Evolutionary conservation across 176 grass and related monocot species (phyloP).

Genomic region (Saccharum spontaneum): DNA sequence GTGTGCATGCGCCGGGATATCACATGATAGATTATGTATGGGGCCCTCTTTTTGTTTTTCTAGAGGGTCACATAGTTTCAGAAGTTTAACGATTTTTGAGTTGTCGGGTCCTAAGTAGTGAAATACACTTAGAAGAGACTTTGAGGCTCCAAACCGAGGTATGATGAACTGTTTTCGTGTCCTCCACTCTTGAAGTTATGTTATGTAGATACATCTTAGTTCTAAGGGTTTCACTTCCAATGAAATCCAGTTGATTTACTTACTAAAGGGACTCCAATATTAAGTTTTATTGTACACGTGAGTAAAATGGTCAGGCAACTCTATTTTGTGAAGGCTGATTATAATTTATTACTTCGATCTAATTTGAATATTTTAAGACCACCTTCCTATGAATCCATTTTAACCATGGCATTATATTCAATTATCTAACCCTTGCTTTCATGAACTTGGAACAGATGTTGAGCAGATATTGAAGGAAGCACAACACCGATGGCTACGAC

Average conservation of each 20-base stretch:
- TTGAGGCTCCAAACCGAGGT: neutral
- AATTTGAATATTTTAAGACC: neutral
- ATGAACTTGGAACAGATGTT: constrained; percentile 63
- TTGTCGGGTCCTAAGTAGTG: neutral
- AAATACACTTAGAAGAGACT: neutral
- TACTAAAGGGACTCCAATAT: neutral
- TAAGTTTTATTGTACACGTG: neutral
- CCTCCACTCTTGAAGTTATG: constrained; percentile 1
- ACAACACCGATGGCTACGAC: constrained; percentile 84
- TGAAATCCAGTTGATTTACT: neutral
- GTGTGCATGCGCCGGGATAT: neutral
- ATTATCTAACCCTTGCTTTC: constrained; percentile 27
- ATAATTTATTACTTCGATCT: neutral
- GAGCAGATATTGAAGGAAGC: constrained; percentile 89
- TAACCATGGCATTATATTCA: neutral
- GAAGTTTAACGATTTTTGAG: neutral
- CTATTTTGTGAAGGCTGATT: neutral
- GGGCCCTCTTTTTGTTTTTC: neutral
- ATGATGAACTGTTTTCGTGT: neutral
- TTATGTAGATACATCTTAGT: neutral
- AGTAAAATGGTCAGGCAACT: constrained; percentile 9
- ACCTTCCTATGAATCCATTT: neutral
- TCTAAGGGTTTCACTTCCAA: neutral
- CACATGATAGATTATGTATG: neutral
- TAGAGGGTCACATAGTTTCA: neutral